These are phyloP conservation scores for Salvia hispanica DNA, from an alignment of 257 asterid species.

Conservation along the genomic window DNA sequence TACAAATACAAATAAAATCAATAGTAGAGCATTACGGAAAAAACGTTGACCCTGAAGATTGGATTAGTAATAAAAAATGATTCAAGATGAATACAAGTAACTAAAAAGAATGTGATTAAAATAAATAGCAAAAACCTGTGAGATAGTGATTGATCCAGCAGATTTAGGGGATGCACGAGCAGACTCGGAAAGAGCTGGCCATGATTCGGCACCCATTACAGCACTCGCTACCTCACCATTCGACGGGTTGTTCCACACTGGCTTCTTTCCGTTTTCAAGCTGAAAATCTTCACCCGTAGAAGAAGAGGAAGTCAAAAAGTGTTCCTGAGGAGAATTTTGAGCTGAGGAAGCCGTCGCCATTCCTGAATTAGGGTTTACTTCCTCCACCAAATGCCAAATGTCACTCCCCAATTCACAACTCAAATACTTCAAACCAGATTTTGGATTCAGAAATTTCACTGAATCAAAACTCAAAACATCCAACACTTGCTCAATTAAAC, in stretches of 20 bases:
- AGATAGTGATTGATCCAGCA: constrained; percentile 38
- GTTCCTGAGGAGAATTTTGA: constrained; percentile 47
- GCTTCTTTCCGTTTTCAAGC: constrained; percentile 49
- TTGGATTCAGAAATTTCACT: not conserved
- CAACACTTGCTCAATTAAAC: constrained; percentile 20
- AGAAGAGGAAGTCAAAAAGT: constrained; percentile 30
- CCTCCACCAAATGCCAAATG: not conserved
- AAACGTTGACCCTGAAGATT: no score
- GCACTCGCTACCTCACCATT: constrained; percentile 47
- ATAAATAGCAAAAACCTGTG: constrained; percentile 47
- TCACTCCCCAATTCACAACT: constrained; percentile 14
- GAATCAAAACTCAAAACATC: constrained; percentile 28
- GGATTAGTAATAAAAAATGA: no score
- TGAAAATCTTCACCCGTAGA: constrained; percentile 31
- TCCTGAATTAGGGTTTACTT: constrained; percentile 28
- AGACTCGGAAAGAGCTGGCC: constrained; percentile 85
- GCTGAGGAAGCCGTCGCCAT: constrained; percentile 48
- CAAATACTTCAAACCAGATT: constrained; percentile 1
- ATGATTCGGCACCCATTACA: constrained; percentile 72
- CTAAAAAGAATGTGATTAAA: not conserved
- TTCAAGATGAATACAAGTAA: not conserved
- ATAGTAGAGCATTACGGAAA: no score
- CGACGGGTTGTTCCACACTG: constrained; percentile 66
- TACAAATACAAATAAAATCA: no score
- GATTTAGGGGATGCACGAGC: constrained; percentile 66